A percentile compares a stretch with the other conserved stretches of the same genome.
Conservation (phyloP, 1,139 yeast genomes). For the Kodamaea derodonti region DNA sequence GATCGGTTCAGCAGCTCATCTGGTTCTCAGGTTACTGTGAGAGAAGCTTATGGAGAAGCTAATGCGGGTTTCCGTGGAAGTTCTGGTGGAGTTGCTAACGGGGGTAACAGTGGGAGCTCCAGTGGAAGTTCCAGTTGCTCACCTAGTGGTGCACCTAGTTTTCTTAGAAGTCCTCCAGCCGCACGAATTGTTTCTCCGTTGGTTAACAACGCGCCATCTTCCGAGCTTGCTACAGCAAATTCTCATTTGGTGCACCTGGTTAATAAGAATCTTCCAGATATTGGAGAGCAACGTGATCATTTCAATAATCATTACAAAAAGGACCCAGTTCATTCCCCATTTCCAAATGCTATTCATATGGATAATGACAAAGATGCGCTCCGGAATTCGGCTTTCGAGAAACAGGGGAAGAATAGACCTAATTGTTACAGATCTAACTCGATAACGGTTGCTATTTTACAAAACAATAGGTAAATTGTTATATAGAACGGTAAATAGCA, state of each 20-base stretch:
- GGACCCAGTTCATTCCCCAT: constrained; percentile 35
- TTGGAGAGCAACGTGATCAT: constrained; percentile 13
- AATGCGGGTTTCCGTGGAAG: neutral
- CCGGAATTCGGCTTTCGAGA: constrained; percentile 17
- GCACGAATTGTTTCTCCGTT: constrained; percentile 19
- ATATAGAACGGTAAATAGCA: neutral
- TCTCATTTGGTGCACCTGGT: constrained; percentile 17
- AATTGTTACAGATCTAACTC: constrained; percentile 37
- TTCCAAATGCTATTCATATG: constrained; percentile 39
- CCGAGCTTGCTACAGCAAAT: constrained; percentile 19
- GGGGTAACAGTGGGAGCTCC: neutral
- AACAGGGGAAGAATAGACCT: constrained; percentile 24
- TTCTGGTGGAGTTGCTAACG: no score
- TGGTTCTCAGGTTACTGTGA: neutral
- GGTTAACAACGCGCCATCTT: constrained; percentile 21
- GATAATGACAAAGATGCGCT: constrained; percentile 32
- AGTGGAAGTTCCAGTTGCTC: neutral
- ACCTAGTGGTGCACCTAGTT: neutral
- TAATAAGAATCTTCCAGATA: constrained; percentile 6
- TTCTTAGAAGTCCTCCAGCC: constrained; percentile 7
- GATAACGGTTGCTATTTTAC: constrained; percentile 39
- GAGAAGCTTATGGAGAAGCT: neutral
- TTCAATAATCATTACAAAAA: constrained; percentile 48
- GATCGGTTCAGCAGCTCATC: constrained; percentile 4
- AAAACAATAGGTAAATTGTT: constrained; percentile 14